Conservation (phyloP, 1,284 basidiomycete genomes). For the Inonotus hispidus region DNA sequence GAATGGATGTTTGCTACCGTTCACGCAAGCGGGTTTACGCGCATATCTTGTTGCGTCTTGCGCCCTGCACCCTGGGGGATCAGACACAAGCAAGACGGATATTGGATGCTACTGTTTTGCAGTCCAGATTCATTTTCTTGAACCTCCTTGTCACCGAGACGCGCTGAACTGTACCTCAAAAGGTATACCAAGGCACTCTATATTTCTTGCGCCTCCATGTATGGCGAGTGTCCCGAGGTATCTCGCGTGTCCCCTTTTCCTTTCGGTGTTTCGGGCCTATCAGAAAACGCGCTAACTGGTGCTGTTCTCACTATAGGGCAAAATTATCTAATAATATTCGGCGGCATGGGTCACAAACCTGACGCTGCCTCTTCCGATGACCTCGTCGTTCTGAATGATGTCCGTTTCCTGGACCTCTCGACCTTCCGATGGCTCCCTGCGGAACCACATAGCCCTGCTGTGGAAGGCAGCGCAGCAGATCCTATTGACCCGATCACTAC, state of each 20-base stretch:
- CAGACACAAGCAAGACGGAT: not conserved
- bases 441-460: slow-evolving; percentile 25
- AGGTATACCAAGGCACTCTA: not conserved
- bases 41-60: not conserved
- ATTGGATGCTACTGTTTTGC: not conserved
- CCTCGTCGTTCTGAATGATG: slow-evolving; percentile 78
- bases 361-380: slow-evolving; percentile 64
- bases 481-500: slow-evolving; percentile 12
- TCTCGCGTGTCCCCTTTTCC: not conserved
- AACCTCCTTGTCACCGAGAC: not conserved
- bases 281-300: not conserved
- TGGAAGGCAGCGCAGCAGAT: not conserved
- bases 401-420: slow-evolving; percentile 77
- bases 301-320: slow-evolving; percentile 51
- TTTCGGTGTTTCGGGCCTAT: not conserved
- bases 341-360: slow-evolving; percentile 83
- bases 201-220: not conserved
- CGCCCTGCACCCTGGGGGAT: not conserved
- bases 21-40: not conserved
- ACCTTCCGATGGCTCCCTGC: slow-evolving; percentile 68
- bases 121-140: not conserved
- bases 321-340: slow-evolving; percentile 84
- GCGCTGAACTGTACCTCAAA: not conserved
- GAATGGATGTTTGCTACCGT: not conserved
- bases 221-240: not conserved